Evolutionary conservation across 2,329 filamentous ascomycete species (phyloP).

Genomic region (Fulvia fulva): DNA sequence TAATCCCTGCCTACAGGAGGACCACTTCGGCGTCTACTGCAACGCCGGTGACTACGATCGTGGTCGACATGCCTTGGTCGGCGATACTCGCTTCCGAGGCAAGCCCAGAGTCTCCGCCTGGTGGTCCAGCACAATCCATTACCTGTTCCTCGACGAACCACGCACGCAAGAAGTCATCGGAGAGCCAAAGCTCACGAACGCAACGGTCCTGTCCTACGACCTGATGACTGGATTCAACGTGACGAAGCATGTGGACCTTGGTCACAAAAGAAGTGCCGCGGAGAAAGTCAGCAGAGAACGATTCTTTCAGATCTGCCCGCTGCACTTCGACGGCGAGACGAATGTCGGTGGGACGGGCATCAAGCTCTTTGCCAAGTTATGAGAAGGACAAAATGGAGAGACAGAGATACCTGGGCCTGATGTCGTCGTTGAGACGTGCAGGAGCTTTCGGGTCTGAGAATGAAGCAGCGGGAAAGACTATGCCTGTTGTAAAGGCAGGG

Average conservation of each 20-base stretch:
- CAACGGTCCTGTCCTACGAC: conserved; percentile 69
- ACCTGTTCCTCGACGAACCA: conserved; percentile 57
- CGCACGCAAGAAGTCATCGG: conserved; percentile 55
- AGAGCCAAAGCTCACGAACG: conserved; percentile 69
- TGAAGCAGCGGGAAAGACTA: background rate
- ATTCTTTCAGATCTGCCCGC: conserved; percentile 45
- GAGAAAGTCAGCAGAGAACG: conserved; percentile 37
- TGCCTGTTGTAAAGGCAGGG: background rate
- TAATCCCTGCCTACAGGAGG: conserved; percentile 35
- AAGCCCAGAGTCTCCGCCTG: conserved; percentile 55
- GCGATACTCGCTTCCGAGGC: conserved; percentile 53
- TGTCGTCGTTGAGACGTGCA: background rate
- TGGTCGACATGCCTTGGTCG: conserved; percentile 58
- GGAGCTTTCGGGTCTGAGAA: background rate
- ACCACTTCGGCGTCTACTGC: conserved; percentile 58
- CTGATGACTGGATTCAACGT: conserved; percentile 69
- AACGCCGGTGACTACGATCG: conserved; percentile 55
- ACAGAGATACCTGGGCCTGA: background rate
- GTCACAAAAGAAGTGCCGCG: conserved; percentile 39
- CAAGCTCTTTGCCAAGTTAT: conserved; percentile 9
- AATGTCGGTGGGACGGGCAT: conserved; percentile 17
- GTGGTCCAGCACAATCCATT: conserved; percentile 57
- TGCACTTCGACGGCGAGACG: conserved; percentile 46
- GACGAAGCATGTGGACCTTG: conserved; percentile 46
- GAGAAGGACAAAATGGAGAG: background rate